These are phyloP conservation scores for Teratosphaeria epicoccoides DNA, from an alignment of 2,329 filamentous ascomycete species.

Conservation along the genomic window DNA sequence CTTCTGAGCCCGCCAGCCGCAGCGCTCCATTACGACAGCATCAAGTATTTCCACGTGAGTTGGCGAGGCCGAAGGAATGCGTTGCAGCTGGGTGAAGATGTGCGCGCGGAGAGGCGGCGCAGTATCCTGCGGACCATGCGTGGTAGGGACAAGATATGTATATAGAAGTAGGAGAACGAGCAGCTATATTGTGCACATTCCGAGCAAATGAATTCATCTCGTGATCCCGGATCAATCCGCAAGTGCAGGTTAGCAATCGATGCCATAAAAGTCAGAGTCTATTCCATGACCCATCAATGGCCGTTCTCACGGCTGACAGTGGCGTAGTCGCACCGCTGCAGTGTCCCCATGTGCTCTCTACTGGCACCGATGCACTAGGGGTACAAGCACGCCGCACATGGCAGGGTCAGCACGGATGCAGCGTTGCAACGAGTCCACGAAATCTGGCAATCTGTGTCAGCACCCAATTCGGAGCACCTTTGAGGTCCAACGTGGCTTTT, in stretches of 20 bases:
- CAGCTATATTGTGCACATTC: neutral
- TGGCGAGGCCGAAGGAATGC: slow-evolving; percentile 5
- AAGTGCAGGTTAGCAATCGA: neutral
- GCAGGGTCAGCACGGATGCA: slow-evolving; percentile 9
- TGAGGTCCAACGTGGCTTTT: slow-evolving; percentile 14
- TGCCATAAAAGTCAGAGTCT: neutral
- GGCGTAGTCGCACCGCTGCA: neutral
- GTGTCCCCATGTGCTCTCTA: slow-evolving; percentile 4
- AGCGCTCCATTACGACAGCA: neutral
- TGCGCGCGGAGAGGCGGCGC: neutral
- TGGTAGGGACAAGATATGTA: neutral
- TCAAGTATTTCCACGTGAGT: slow-evolving; percentile 1
- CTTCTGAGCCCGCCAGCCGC: neutral
- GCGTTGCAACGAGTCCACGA: slow-evolving; percentile 8
- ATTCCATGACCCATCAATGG: neutral
- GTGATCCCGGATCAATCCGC: neutral
- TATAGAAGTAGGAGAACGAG: neutral
- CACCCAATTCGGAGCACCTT: slow-evolving; percentile 9
- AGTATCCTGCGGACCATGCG: no score
- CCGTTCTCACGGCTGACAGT: neutral
- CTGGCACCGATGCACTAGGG: slow-evolving; percentile 5
- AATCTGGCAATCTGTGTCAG: slow-evolving; percentile 3
- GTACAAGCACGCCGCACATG: slow-evolving; percentile 12
- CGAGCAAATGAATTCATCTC: neutral
- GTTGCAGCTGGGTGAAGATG: neutral